These are phyloP conservation scores for Lantana camara DNA, from an alignment of 257 asterid genomes.

Conservation along the genomic window DNA sequence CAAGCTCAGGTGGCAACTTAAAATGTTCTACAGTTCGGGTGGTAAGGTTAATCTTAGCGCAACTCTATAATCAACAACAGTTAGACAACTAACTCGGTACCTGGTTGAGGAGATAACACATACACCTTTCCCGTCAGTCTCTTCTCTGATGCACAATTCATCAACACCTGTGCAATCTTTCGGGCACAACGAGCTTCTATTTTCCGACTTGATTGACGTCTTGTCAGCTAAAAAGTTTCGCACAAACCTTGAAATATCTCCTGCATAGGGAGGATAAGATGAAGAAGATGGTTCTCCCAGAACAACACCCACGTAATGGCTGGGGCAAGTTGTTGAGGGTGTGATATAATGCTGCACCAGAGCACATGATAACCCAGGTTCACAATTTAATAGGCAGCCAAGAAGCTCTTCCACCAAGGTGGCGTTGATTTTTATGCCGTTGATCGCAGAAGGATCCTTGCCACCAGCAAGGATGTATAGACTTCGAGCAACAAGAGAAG, in stretches of 20 bases:
- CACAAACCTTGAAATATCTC: conserved; percentile 83
- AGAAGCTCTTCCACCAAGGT: conserved; percentile 83
- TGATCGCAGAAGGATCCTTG: conserved; percentile 43
- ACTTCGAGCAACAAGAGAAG: conserved; percentile 91
- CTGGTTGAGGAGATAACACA: conserved; percentile 90
- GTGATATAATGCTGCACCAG: conserved; percentile 77
- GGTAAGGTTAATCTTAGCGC: background rate
- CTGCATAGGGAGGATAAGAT: conserved; percentile 61
- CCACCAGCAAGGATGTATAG: conserved; percentile 80
- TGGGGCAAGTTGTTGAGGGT: conserved; percentile 77
- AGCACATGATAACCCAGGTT: conserved; percentile 82
- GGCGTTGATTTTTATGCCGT: conserved; percentile 57
- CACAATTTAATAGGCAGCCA: conserved; percentile 76
- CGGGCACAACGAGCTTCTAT: conserved; percentile 61
- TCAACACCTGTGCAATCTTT: conserved; percentile 61
- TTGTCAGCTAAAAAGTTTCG: conserved; percentile 91
- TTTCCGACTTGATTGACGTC: conserved; percentile 61
- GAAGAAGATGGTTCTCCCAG: conserved; percentile 74
- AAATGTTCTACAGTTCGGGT: too few relatives aligned
- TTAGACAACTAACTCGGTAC: conserved; percentile 33
- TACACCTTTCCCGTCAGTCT: conserved; percentile 73
- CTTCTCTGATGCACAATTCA: conserved; percentile 69
- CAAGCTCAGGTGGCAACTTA: too few relatives aligned
- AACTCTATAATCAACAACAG: background rate
- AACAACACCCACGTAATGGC: conserved; percentile 85